A percentile compares a stretch with the other conserved stretches of the same genome.
Conservation (phyloP, 106 monocot species). For the Dactylorhiza incarnata region DNA sequence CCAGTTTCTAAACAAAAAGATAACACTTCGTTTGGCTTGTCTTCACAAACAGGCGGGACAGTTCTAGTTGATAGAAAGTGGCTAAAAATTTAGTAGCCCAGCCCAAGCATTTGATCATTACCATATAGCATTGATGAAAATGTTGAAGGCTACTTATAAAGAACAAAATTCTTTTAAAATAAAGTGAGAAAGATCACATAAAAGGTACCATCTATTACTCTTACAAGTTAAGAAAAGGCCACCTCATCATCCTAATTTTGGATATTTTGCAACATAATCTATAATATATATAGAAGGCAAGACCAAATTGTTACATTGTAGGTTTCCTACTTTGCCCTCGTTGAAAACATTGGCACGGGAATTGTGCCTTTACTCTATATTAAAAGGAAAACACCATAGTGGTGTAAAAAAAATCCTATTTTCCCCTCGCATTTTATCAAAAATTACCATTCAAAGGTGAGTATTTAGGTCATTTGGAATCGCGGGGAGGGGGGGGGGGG, state of each 20-base stretch:
- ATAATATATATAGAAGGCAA: too few relatives aligned
- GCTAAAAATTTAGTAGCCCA: not conserved
- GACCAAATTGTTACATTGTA: too few relatives aligned
- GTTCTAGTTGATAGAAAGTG: not conserved
- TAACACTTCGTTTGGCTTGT: not conserved
- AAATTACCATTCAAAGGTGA: too few relatives aligned
- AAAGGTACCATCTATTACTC: not conserved
- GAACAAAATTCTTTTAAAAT: conserved; percentile 1
- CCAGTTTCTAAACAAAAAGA: not conserved
- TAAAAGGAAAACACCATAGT: too few relatives aligned
- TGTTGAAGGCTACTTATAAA: not conserved
- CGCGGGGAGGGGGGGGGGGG: too few relatives aligned
- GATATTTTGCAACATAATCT: too few relatives aligned
- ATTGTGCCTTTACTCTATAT: too few relatives aligned
- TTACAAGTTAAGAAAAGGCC: not conserved
- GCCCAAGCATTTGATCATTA: not conserved
- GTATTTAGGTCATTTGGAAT: too few relatives aligned
- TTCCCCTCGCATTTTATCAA: too few relatives aligned
- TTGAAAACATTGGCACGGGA: too few relatives aligned
- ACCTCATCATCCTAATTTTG: not conserved
- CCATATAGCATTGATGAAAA: not conserved
- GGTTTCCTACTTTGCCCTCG: too few relatives aligned
- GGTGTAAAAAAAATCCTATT: too few relatives aligned
- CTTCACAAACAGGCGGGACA: not conserved
- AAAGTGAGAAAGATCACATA: conserved; percentile 1